Evolutionary conservation across 768 basidiomycete genomes (phyloP).

Genomic region (Pleurotus cornucopiae): DNA sequence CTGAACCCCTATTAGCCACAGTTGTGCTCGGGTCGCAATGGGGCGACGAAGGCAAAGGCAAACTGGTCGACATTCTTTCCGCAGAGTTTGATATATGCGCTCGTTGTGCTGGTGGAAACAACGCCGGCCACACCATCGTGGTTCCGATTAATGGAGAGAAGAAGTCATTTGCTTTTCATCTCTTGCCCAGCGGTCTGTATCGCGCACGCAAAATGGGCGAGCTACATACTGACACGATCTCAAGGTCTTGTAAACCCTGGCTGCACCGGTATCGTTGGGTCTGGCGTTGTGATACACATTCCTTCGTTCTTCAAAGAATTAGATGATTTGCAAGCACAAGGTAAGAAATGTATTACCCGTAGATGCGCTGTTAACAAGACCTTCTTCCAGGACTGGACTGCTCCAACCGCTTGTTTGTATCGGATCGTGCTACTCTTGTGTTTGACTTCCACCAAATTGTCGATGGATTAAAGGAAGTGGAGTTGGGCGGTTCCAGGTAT

Average conservation of each 20-base stretch:
- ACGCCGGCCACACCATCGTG: constrained; percentile 98
- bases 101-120: constrained; percentile 96
- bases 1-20: constrained; percentile 32
- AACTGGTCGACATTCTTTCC: constrained; percentile 94
- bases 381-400: constrained; percentile 73
- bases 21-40: constrained; percentile 87
- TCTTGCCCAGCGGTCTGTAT: constrained; percentile 82
- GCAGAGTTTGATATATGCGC: constrained; percentile 90
- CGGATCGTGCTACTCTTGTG: constrained; percentile 94
- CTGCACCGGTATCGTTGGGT: constrained; percentile 86
- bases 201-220: constrained; percentile 5
- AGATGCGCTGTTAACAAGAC: neutral
- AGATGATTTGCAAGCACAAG: constrained; percentile 80
- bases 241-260: constrained; percentile 80
- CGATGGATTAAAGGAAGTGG: constrained; percentile 96
- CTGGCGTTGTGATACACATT: constrained; percentile 93
- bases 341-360: constrained; percentile 32
- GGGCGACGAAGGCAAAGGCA: constrained; percentile 94
- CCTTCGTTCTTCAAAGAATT: constrained; percentile 95
- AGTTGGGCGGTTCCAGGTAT: constrained; percentile 85
- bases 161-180: constrained; percentile 92
- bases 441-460: constrained; percentile 99
- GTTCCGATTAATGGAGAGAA: constrained; percentile 66
- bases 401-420: constrained; percentile 81
- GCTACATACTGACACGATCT: neutral